Evolutionary conservation across 108 stramenopile species (phyloP), one percentile per base, ranked within the genome.

Genomic region (Skeletonema menzelii): DNA sequence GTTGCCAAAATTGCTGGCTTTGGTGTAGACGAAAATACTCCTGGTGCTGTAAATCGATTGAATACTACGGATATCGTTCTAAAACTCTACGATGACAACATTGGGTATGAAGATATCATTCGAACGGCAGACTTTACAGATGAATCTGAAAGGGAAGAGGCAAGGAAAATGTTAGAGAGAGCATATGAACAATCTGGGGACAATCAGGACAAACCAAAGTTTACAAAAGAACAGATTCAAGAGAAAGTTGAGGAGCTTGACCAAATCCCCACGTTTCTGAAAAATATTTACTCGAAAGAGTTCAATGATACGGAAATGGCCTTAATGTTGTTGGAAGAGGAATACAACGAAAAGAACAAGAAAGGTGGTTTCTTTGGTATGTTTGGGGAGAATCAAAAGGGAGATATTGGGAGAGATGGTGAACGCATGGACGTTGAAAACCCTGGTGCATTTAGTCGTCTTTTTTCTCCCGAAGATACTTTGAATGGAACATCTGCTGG

Each of bases 291-390:
- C 56, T 82, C 76, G 11, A 66, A 72, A 27, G 72, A 47, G 5
- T 19, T 30, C 12, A 89, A 92, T 57, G 82, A 79, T 26, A 88
- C 88, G 8, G 73, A 75, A 24, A 62, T 88, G 40, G 91, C 91
- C 0, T 26, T 82, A 13, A 72, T 79, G 60, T 32, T 77, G 35
- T 70, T 93, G 63, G 86, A 88, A 67, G 85, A 84, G 27, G 86
- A 90, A 30, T 90, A 49, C 61, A 35, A 56, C 11, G 66, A 61
- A 13, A 69, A 75, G 31, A 65, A 59, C 14, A 64, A 69, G 63
- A 73, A 61, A 28, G 49, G 47, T 27, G 47, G 20, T 32, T 75
- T 79, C 42, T 74, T 65, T n/a, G 63, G 65, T 59, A 26, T 74
- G 8, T 79, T 85, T 67, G 56, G 35, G 14, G 44, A 61, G 37